Conservation (phyloP, 306 rosid genomes). For the Trifolium fragiferum region DNA sequence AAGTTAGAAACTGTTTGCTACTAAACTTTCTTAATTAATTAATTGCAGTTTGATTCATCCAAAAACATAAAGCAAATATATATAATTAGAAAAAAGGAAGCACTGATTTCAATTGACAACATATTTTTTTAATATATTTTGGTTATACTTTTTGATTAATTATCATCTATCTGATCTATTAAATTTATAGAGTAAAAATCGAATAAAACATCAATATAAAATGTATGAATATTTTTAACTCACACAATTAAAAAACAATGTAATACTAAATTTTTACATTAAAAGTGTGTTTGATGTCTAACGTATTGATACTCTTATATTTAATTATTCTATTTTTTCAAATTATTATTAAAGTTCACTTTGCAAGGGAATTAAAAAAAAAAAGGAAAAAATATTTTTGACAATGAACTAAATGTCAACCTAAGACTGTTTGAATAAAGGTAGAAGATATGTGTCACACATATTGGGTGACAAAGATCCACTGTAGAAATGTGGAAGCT, state of each 20-base stretch:
- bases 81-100: neutral
- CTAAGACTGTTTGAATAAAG: constrained; percentile 48
- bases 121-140: constrained; percentile 1
- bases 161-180: neutral
- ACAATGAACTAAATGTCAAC: constrained; percentile 48
- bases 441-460: constrained; percentile 44
- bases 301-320: too few relatives aligned
- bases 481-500: constrained; percentile 52
- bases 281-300: too few relatives aligned
- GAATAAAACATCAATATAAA: too few relatives aligned
- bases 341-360: neutral
- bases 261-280: too few relatives aligned
- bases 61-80: neutral
- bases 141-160: constrained; percentile 12
- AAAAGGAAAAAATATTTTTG: constrained; percentile 31
- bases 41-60: constrained; percentile 8
- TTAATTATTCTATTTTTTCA: too few relatives aligned
- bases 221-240: too few relatives aligned
- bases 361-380: neutral
- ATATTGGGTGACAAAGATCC: constrained; percentile 48
- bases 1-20: constrained; percentile 8
- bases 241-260: too few relatives aligned
- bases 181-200: neutral
- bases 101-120: constrained; percentile 5
- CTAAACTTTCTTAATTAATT: constrained; percentile 37